Percentiles rank a stretch among this genome's conserved stretches.
Evolutionary conservation across 768 basidiomycete genomes (phyloP).

Genomic region (Leccinum disarticulatum): DNA sequence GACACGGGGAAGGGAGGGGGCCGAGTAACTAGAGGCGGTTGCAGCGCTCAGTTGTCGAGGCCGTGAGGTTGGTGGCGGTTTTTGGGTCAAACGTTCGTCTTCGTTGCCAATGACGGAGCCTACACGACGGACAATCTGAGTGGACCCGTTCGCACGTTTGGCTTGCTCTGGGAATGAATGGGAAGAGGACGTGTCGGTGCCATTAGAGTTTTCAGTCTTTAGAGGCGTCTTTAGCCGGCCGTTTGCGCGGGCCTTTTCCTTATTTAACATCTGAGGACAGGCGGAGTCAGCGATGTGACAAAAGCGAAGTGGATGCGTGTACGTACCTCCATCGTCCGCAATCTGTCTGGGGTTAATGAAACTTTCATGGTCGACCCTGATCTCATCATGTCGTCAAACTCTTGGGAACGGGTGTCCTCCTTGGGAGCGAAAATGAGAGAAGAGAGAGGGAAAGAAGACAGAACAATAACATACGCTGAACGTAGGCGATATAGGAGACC

Average conservation of each 20-base stretch:
- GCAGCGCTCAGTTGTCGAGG: slow-evolving; percentile 48
- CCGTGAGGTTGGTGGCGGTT: slow-evolving; percentile 38
- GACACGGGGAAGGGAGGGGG: slow-evolving; percentile 26
- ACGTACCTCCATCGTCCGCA: slow-evolving; percentile 91
- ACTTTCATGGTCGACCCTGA: slow-evolving; percentile 93
- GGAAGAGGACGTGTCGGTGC: slow-evolving; percentile 13
- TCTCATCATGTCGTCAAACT: slow-evolving; percentile 92
- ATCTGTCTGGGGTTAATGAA: slow-evolving; percentile 90
- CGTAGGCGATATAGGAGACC: slow-evolving; percentile 35
- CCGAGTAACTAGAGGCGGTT: slow-evolving; percentile 36
- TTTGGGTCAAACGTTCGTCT: slow-evolving; percentile 35
- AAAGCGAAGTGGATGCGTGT: slow-evolving; percentile 21
- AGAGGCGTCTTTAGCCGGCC: slow-evolving; percentile 26
- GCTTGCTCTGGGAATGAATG: slow-evolving; percentile 23
- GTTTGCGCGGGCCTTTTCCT: slow-evolving; percentile 54
- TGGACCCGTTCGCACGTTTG: slow-evolving; percentile 33
- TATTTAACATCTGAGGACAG: slow-evolving; percentile 60
- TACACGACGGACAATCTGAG: slow-evolving; percentile 53
- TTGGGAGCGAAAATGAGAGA: slow-evolving; percentile 28
- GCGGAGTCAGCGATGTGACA: slow-evolving; percentile 9
- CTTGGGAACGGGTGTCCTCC: slow-evolving; percentile 62
- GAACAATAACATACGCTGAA: slow-evolving; percentile 30
- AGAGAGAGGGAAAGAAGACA: slow-evolving; percentile 2
- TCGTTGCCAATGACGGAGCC: slow-evolving; percentile 70
- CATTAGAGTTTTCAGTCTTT: slow-evolving; percentile 27